Evolutionary conservation across 1,284 basidiomycete genomes (phyloP), one percentile per base, ranked within the genome.

Genomic region (Golubevia sp.): DNA sequence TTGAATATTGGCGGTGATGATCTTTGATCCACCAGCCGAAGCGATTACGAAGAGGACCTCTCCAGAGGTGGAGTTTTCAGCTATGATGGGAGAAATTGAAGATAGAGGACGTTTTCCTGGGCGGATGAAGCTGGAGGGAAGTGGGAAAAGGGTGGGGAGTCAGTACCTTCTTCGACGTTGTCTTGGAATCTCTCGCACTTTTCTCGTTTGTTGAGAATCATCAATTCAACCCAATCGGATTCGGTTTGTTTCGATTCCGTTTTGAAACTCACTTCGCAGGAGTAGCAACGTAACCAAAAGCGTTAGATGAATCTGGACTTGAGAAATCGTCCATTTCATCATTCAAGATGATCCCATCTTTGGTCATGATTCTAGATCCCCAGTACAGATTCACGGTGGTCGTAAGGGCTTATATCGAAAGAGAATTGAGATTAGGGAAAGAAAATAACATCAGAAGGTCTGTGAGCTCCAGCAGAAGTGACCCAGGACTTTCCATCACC

Each of bases 1-100:
- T 58, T 85, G 82, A 11, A 85, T 71, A 11, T 85, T 85, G 1
- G 85, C 84, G 0, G 85, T 86, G 67, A 86, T 85, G 80, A 86
- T 86, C 1, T 83, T 63, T 38, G 73, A 77, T 3, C 85, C 85
- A 15, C 85, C 85, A 0, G 85, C 85, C 1, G 80, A 82, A 49
- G 84, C 84, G 0, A 80, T 84, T 2, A 82, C 77, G 51, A 85
- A 76, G 54, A 79, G 70, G 34, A 85, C 67, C 49, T 83, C 68
- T n/a, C 83, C 83, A 3, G 73, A 78, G 38, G 74, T 58, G 2
- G 66, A 52, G 53, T 84, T 70, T 57, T 85, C 84, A 1, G 80
- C 84, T 25, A 86, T 84, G 7, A 81, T 75, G 6, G 84, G 82
- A 1, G 79, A 74, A 63, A 85, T 86, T 44, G 74, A 72, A 2